These are phyloP conservation scores for Aspergillus calidoustus DNA, from an alignment of 2,329 filamentous ascomycete genomes.

Conservation along the genomic window DNA sequence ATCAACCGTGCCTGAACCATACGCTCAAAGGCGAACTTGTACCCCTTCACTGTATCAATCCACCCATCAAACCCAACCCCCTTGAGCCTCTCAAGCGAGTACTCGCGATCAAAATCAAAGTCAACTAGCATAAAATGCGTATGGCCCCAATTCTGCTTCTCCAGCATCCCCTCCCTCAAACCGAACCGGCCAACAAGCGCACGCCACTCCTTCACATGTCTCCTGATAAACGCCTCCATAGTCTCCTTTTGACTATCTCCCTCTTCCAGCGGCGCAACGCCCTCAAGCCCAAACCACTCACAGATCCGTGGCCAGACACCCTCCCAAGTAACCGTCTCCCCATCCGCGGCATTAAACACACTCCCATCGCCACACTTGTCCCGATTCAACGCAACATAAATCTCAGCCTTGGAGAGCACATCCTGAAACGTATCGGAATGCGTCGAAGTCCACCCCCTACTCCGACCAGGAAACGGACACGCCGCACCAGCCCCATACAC, in stretches of 20 bases:
- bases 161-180: conserved; percentile 23
- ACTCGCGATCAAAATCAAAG: conserved; percentile 26
- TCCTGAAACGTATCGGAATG: conserved; percentile 35
- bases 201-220: too few relatives aligned
- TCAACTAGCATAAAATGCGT: conserved; percentile 25
- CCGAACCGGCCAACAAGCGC: conserved; percentile 2
- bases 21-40: conserved; percentile 27
- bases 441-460: conserved; percentile 18
- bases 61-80: conserved; percentile 27
- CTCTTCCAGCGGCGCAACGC: conserved; percentile 21
- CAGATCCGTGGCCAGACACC: conserved; percentile 32
- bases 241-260: conserved; percentile 2
- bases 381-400: conserved; percentile 31
- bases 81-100: conserved; percentile 17
- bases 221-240: not conserved
- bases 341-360: conserved; percentile 32
- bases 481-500: conserved; percentile 21
- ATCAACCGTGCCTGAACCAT: conserved; percentile 28
- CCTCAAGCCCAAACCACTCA: conserved; percentile 33
- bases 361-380: conserved; percentile 25
- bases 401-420: conserved; percentile 29
- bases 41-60: conserved; percentile 28
- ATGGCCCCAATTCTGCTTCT: conserved; percentile 27
- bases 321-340: conserved; percentile 27
- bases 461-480: not conserved